Evolutionary conservation across 495 filamentous ascomycete species (phyloP).

Genomic region (Hypoxylon perforatum): DNA sequence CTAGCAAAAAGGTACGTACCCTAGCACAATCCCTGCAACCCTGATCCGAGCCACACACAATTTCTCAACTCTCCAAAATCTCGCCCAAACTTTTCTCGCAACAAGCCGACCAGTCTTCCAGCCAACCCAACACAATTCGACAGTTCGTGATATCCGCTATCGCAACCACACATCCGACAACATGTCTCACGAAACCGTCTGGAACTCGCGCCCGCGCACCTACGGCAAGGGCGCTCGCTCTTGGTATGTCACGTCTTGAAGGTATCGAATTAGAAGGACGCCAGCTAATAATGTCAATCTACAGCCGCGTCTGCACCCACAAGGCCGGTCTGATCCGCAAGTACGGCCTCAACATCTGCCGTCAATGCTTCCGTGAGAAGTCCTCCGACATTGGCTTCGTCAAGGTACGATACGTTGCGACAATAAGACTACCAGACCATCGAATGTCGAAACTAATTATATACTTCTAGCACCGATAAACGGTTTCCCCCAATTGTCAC

Average conservation of each 20-base stretch:
- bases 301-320: slow-evolving; percentile 96
- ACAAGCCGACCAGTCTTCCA: slow-evolving; percentile 19
- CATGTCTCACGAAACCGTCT: slow-evolving; percentile 99
- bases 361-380: slow-evolving; percentile 99
- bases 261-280: slow-evolving; percentile 1
- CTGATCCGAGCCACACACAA: slow-evolving; percentile 41
- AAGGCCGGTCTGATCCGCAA: slow-evolving; percentile 96
- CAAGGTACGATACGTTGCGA: slow-evolving; percentile 74
- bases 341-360: slow-evolving; percentile 99
- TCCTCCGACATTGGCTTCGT: slow-evolving; percentile 93
- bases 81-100: slow-evolving; percentile 29
- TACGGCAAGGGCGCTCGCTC: slow-evolving; percentile 94
- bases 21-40: slow-evolving; percentile 29
- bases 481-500: slow-evolving; percentile 39
- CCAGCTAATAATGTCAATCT: slow-evolving; percentile 20
- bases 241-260: slow-evolving; percentile 71
- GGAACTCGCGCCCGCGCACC: slow-evolving; percentile 96
- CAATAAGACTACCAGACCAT: slow-evolving; percentile 2
- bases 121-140: slow-evolving; percentile 25
- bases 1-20: slow-evolving; percentile 1
- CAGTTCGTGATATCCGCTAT: slow-evolving; percentile 29
- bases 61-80: slow-evolving; percentile 33
- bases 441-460: slow-evolving; percentile 39
- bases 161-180: slow-evolving; percentile 53
- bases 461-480: slow-evolving; percentile 65